These are phyloP conservation scores for Xylaria sp. DNA, from an alignment of 2,329 filamentous ascomycete genomes.

Conservation along the genomic window DNA sequence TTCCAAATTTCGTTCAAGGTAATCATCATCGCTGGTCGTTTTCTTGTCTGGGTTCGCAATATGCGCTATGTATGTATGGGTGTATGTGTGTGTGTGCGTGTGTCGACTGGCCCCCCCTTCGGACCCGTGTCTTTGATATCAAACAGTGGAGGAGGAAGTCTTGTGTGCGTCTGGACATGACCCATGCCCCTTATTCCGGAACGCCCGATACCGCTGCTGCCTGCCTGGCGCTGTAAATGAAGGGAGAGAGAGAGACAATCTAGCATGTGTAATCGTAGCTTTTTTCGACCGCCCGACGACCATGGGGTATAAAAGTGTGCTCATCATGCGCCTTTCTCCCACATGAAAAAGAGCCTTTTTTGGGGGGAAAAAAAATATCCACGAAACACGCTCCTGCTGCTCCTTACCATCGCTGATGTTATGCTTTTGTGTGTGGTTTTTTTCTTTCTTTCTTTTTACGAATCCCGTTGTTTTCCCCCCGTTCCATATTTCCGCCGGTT, in stretches of 20 bases:
- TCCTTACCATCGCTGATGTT: slow-evolving; percentile 8
- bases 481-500: not conserved
- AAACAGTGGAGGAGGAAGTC: not conserved
- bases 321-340: slow-evolving; percentile 15
- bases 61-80: too few species aligned
- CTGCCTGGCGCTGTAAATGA: slow-evolving; percentile 7
- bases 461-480: not conserved
- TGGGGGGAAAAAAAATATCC: too few species aligned
- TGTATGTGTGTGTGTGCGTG: too few species aligned
- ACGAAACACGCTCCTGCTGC: not conserved
- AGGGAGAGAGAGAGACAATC: not conserved
- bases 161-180: slow-evolving; percentile 3
- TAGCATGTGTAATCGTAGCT: slow-evolving; percentile 15
- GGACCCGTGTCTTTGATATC: slow-evolving; percentile 7
- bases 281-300: slow-evolving; percentile 15
- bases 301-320: slow-evolving; percentile 24
- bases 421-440: too few species aligned
- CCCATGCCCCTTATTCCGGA: slow-evolving; percentile 14
- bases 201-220: slow-evolving; percentile 18
- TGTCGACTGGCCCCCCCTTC: not conserved
- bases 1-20: too few species aligned
- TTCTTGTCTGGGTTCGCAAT: too few species aligned
- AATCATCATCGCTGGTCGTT: too few species aligned
- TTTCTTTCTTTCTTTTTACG: too few species aligned
- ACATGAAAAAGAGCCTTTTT: slow-evolving; percentile 6